Evolutionary conservation across 768 basidiomycete species (phyloP).

Genomic region (Boletus eberwhitei): DNA sequence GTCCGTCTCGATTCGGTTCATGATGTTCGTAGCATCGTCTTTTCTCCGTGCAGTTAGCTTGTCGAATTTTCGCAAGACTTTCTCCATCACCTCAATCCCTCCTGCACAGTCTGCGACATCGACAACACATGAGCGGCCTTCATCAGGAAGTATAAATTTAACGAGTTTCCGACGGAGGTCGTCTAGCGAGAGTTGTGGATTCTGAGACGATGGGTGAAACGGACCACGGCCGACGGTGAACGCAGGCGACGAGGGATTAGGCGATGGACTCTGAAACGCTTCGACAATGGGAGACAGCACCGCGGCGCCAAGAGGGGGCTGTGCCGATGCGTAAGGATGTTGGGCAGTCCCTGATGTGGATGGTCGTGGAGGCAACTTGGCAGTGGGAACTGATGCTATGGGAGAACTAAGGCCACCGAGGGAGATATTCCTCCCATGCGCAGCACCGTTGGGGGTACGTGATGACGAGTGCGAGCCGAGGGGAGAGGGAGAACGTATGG

Average conservation of each 20-base stretch:
- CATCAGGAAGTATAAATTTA: conserved; percentile 85
- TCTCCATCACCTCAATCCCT: conserved; percentile 84
- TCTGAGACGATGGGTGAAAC: conserved; percentile 46
- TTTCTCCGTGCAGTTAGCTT: conserved; percentile 48
- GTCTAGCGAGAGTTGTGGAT: conserved; percentile 55
- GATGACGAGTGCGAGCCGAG: conserved; percentile 23
- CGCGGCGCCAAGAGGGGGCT: conserved; percentile 37
- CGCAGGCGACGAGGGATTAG: conserved; percentile 47
- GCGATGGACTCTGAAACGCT: conserved; percentile 38
- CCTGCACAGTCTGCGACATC: conserved; percentile 77
- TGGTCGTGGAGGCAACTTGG: conserved; percentile 45
- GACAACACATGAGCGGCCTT: conserved; percentile 71
- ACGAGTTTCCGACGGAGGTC: conserved; percentile 82
- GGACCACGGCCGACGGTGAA: conserved; percentile 62
- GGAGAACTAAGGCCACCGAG: conserved; percentile 42
- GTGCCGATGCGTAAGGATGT: conserved; percentile 62
- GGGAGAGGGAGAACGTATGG: conserved; percentile 37
- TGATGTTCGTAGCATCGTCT: conserved; percentile 42
- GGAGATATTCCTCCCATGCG: conserved; percentile 55
- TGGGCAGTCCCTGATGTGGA: conserved; percentile 40
- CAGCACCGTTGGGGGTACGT: conserved; percentile 42
- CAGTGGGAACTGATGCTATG: conserved; percentile 29
- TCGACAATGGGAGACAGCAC: conserved; percentile 76
- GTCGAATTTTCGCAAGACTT: conserved; percentile 86
- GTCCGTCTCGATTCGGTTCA: conserved; percentile 60